Conservation (phyloP, 805 yeast species). For the Candida anglica region DNA sequence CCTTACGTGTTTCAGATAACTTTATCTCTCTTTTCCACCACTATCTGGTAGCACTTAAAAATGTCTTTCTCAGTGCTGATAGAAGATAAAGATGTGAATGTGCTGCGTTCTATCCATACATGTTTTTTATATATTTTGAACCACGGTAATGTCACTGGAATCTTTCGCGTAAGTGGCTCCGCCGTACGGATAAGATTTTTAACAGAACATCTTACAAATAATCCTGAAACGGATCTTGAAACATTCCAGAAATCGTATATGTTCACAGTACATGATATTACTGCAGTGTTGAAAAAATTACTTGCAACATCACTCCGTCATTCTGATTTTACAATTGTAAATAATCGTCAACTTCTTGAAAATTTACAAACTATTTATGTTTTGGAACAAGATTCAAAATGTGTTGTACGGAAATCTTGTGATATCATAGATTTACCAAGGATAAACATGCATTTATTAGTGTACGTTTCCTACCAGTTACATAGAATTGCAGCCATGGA, state of each 20-base stretch:
- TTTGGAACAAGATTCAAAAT: background rate
- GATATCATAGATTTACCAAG: background rate
- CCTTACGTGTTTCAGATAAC: too few relatives aligned
- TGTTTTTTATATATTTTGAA: slow-evolving; percentile 13
- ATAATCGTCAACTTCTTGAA: too few relatives aligned
- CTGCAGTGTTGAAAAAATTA: background rate
- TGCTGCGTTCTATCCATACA: background rate
- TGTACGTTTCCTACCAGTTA: slow-evolving; percentile 14
- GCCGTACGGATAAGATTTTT: slow-evolving; percentile 18
- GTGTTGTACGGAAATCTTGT: background rate
- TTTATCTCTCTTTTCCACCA: too few relatives aligned
- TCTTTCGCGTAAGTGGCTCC: slow-evolving; percentile 30
- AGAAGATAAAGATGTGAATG: too few relatives aligned
- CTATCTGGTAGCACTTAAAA: too few relatives aligned
- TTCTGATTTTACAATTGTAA: background rate
- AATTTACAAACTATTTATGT: too few relatives aligned
- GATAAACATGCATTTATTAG: slow-evolving; percentile 9
- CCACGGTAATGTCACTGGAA: slow-evolving; percentile 20
- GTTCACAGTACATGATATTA: slow-evolving; percentile 1
- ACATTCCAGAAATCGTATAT: too few relatives aligned
- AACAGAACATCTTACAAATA: background rate
- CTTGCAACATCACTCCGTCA: background rate
- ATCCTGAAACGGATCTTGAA: background rate
- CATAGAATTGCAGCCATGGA: slow-evolving; percentile 11
- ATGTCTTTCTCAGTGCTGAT: too few relatives aligned